Conservation (phyloP, 306 rosid genomes). For the Sesbania bispinosa region DNA sequence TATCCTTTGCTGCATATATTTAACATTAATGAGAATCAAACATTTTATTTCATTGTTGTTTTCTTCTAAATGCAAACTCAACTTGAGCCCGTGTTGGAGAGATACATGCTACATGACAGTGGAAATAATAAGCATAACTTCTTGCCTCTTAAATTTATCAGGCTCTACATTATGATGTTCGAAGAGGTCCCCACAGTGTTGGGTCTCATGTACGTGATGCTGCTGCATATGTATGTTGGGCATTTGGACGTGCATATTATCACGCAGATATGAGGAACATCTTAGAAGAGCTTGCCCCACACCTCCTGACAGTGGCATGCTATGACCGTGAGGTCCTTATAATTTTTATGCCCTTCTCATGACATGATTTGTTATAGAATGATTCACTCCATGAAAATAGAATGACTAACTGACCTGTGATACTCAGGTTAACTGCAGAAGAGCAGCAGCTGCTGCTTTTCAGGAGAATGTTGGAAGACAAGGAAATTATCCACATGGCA, state of each 20-base stretch:
- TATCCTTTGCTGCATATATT: neutral
- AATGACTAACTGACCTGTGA: constrained; percentile 31
- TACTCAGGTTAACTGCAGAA: constrained; percentile 94
- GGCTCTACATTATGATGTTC: constrained; percentile 96
- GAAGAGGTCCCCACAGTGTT: constrained; percentile 98
- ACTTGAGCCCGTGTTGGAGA: constrained; percentile 20
- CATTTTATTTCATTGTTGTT: neutral
- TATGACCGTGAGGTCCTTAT: constrained; percentile 89
- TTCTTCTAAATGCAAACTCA: constrained; percentile 5
- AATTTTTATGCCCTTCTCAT: constrained; percentile 16
- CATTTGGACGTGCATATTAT: constrained; percentile 94
- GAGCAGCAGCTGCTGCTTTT: constrained; percentile 99
- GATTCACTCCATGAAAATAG: neutral
- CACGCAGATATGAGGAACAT: constrained; percentile 75
- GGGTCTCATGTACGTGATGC: constrained; percentile 99
- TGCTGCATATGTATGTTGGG: constrained; percentile 99
- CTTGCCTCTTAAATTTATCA: constrained; percentile 41
- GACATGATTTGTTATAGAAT: constrained; percentile 21
- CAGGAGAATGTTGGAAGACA: constrained; percentile 99
- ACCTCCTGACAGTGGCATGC: constrained; percentile 90
- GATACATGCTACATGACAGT: neutral
- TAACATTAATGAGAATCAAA: neutral
- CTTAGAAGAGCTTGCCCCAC: constrained; percentile 83
- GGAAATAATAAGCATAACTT: constrained; percentile 31
- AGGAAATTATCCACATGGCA: constrained; percentile 94